Conservation (phyloP, 371 early-diverging fungal species). For the Globomyces sp. region DNA sequence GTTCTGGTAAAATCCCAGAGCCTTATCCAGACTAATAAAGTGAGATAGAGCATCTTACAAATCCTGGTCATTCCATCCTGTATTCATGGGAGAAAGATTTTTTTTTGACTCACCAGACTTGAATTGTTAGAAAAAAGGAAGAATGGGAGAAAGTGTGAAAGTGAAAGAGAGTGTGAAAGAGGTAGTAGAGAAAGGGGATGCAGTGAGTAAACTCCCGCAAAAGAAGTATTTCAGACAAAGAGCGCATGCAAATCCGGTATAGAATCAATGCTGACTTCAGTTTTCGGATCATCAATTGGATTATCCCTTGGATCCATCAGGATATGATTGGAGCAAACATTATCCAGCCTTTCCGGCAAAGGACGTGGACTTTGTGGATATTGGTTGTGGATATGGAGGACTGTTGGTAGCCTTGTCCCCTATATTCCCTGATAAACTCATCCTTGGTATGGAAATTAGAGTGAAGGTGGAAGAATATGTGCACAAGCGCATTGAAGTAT, state of each 20-base stretch:
- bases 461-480: conserved; percentile 96
- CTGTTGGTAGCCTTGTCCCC: conserved; percentile 87
- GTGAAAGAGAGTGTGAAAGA: too few species aligned
- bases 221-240: conserved; percentile 65
- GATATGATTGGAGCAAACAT: conserved; percentile 87
- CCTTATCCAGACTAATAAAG: too few species aligned
- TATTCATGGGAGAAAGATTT: too few species aligned
- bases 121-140: too few species aligned
- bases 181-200: background rate
- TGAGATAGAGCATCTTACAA: too few species aligned
- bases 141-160: too few species aligned
- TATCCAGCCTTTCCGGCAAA: conserved; percentile 60
- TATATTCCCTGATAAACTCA: conserved; percentile 83
- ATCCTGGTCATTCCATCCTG: too few species aligned
- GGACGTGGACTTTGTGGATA: conserved; percentile 95
- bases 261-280: too few species aligned
- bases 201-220: conserved; percentile 39
- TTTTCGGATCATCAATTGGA: conserved; percentile 94
- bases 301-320: conserved; percentile 83
- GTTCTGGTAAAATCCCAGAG: too few species aligned
- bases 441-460: conserved; percentile 99
- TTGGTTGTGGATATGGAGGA: conserved; percentile 99
- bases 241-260: conserved; percentile 94
- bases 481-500: conserved; percentile 78
- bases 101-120: too few species aligned